A percentile compares a stretch with the other conserved stretches of the same genome.
Conservation (phyloP, 805 yeast species). For the Debaryomyces castellii region DNA sequence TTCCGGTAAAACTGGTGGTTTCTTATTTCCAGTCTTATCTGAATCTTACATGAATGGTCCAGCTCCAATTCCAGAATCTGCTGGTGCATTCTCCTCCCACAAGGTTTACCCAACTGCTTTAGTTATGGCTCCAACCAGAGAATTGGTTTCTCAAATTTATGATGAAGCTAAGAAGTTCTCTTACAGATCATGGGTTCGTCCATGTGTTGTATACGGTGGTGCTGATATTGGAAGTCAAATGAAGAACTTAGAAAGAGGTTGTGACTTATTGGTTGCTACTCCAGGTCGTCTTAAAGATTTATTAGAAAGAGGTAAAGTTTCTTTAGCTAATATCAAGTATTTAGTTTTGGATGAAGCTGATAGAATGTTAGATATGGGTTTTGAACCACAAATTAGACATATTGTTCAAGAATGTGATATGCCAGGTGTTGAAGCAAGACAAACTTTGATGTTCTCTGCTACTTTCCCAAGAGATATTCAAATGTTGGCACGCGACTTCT, state of each 20-base stretch:
- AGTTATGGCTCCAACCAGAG: slow-evolving; percentile 98
- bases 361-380: slow-evolving; percentile 99
- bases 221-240: slow-evolving; percentile 88
- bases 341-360: slow-evolving; percentile 98
- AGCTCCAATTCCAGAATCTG: slow-evolving; percentile 50
- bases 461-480: slow-evolving; percentile 99
- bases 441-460: slow-evolving; percentile 97
- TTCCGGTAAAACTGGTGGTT: slow-evolving; percentile 99
- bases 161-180: slow-evolving; percentile 95
- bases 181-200: slow-evolving; percentile 97
- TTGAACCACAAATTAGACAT: slow-evolving; percentile 98
- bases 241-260: slow-evolving; percentile 86
- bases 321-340: slow-evolving; percentile 85
- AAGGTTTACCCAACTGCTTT: slow-evolving; percentile 94
- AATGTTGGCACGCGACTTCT: slow-evolving; percentile 94
- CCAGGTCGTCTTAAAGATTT: slow-evolving; percentile 98
- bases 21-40: slow-evolving; percentile 94
- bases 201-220: slow-evolving; percentile 98
- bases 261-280: slow-evolving; percentile 95
- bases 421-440: slow-evolving; percentile 90
- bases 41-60: slow-evolving; percentile 91
- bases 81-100: slow-evolving; percentile 56
- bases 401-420: slow-evolving; percentile 97
- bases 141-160: slow-evolving; percentile 92
- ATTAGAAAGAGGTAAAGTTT: slow-evolving; percentile 91